A percentile compares a stretch with the other conserved stretches of the same genome.
phyloP scores from a whole-genome alignment of 176 grass and related monocot species.

The Panicum miliaceum region DNA sequence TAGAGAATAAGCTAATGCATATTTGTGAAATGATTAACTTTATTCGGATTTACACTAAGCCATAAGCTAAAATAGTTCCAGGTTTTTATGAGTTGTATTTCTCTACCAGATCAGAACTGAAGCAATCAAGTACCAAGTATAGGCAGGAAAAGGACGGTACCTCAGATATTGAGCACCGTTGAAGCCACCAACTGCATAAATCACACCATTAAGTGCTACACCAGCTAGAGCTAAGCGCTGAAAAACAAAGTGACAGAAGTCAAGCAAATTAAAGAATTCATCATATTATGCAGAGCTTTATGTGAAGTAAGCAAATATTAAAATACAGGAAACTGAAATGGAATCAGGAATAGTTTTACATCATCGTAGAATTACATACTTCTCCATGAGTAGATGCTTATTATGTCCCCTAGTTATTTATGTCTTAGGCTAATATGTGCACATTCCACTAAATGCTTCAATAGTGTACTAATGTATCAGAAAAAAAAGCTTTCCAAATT shows the following conservation, averaged over 20 bases:
- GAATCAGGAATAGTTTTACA: background rate
- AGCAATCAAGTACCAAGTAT: slow-evolving; percentile 28
- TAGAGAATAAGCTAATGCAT: slow-evolving; percentile 9
- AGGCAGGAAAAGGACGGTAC: slow-evolving; percentile 44
- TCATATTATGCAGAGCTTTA: background rate
- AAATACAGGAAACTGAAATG: background rate
- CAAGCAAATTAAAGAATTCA: slow-evolving; percentile 25
- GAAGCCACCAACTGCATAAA: slow-evolving; percentile 89
- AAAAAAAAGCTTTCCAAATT: background rate
- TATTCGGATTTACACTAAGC: slow-evolving; percentile 16
- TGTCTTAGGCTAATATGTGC: slow-evolving; percentile 3
- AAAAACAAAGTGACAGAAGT: slow-evolving; percentile 32
- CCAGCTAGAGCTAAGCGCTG: slow-evolving; percentile 79
- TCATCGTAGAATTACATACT: slow-evolving; percentile 5
- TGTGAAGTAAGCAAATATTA: background rate
- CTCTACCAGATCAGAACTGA: slow-evolving; percentile 19
- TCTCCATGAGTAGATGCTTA: slow-evolving; percentile 5
- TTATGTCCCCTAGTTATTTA: background rate
- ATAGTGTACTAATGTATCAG: background rate
- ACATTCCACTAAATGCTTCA: background rate
- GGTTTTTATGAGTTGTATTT: slow-evolving; percentile 18
- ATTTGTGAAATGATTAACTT: background rate
- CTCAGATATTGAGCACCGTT: slow-evolving; percentile 64
- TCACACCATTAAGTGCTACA: slow-evolving; percentile 60
- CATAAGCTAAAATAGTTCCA: background rate